Base-by-base conservation (phyloP, 345 rosid species). In the Hevea brasiliensis region DNA sequence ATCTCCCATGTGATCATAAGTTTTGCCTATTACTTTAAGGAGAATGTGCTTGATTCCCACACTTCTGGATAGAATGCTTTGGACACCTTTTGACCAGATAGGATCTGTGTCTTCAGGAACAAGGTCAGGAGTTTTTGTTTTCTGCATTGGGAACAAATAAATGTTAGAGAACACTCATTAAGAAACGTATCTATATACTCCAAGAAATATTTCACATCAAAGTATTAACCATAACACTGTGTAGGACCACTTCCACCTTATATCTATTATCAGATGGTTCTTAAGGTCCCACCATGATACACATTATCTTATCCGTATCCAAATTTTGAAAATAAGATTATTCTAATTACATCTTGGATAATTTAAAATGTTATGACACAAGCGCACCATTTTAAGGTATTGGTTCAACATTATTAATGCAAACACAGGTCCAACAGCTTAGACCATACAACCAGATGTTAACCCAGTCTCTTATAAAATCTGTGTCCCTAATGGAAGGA, bases 81-180 rank as follows among this genome's bases (percentile, higher is more conserved):
- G 82, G 29, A 77, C 83, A 71, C 91, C 87, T 83, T 86, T 85
- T 66, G 90, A 78, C 84, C 85, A 86, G 74, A 89, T 79, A 17
- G 97, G 87, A 51, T 90, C 97, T 32, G 82, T 74, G 68, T 83
- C 88, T 87, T 94, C 98, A 11, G 92, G 86, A 76, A 88, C 86
- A 79, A 94, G 97, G 67, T 86, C 90, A 15, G 95, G 97, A 78
- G 92, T 85, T 78, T 83, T 92, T 48, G 87, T 80, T 84, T 86
- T 89, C 98, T 94, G 89, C 76, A 78, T 72, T 32, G 7, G 10
- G 65, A 51, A 74, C 32, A 63, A 23, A 69, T 4, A 72, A 74
- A 37, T 11, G 58, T 18, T 56, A 72, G 18, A 73, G 48, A 62
- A 53, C 11, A 29, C 73, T 55, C 37, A 51, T n/a, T 51, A 65